A percentile compares a stretch with the other conserved stretches of the same genome.
Evolutionary conservation across 1,139 yeast species (phyloP).

Genomic region (Saccharomyces uvarum): DNA sequence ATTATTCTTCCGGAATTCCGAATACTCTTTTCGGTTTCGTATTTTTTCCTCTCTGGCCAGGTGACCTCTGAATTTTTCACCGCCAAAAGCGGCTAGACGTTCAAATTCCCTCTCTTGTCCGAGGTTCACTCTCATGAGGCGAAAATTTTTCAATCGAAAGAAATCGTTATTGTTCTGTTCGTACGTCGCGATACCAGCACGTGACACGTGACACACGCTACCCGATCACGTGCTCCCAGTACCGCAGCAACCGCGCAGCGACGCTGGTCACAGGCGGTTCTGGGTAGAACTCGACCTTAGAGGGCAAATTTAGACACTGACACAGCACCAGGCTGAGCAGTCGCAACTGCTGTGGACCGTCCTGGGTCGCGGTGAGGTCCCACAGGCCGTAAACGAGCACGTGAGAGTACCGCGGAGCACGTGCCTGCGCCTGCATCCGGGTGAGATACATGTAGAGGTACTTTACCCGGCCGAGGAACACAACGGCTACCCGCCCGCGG

Average conservation of each 20-base stretch:
- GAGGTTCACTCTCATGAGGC: background rate
- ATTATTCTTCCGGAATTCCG: background rate
- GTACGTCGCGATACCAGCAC: background rate
- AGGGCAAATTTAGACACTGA: background rate
- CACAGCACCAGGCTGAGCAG: background rate
- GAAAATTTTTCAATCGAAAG: background rate
- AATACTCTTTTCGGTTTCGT: background rate
- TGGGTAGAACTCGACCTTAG: background rate
- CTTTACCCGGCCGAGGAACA: background rate
- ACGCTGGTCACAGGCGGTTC: background rate
- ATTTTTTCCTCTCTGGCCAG: background rate
- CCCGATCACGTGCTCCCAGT: background rate
- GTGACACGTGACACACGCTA: background rate
- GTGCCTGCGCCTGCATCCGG: background rate
- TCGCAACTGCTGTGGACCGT: background rate
- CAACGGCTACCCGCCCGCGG: background rate
- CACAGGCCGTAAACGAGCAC: background rate
- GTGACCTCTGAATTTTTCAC: background rate
- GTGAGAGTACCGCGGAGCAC: background rate
- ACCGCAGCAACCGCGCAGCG: background rate
- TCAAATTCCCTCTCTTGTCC: background rate
- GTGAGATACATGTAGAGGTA: background rate
- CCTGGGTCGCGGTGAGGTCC: background rate
- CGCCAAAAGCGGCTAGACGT: background rate
- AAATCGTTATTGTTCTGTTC: background rate